phyloP scores from a whole-genome alignment of 129 eudicot genomes.

The Kitagawia praeruptora region DNA sequence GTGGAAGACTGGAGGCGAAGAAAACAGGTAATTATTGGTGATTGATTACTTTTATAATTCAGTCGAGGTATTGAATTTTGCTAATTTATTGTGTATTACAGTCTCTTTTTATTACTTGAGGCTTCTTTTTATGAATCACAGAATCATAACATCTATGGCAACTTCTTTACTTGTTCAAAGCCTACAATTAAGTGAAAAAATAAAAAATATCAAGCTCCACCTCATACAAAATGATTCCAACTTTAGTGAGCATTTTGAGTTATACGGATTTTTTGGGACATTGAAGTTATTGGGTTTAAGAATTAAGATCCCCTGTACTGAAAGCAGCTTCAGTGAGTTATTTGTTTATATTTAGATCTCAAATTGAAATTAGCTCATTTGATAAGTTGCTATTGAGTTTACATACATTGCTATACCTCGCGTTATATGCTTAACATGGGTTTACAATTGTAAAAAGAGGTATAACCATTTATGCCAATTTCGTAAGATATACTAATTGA shows the following conservation, averaged over 20 bases:
- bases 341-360: neutral
- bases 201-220: neutral
- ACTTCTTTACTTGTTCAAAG: neutral
- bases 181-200: neutral
- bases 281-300: neutral
- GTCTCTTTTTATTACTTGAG: neutral
- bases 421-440: neutral
- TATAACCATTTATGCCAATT: neutral
- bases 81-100: neutral
- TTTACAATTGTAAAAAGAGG: neutral
- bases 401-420: neutral
- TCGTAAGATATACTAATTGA: neutral
- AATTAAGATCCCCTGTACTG: neutral
- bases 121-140: neutral
- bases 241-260: neutral
- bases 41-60: neutral
- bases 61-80: neutral
- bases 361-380: neutral
- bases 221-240: neutral
- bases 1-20: slow-evolving; percentile 93
- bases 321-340: neutral
- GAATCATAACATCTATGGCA: neutral
- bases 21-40: slow-evolving; percentile 47
- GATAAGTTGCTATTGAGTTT: neutral
- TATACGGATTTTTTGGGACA: neutral